Conservation (phyloP, 1,284 basidiomycete genomes). For the Rhodotorula sp. region DNA sequence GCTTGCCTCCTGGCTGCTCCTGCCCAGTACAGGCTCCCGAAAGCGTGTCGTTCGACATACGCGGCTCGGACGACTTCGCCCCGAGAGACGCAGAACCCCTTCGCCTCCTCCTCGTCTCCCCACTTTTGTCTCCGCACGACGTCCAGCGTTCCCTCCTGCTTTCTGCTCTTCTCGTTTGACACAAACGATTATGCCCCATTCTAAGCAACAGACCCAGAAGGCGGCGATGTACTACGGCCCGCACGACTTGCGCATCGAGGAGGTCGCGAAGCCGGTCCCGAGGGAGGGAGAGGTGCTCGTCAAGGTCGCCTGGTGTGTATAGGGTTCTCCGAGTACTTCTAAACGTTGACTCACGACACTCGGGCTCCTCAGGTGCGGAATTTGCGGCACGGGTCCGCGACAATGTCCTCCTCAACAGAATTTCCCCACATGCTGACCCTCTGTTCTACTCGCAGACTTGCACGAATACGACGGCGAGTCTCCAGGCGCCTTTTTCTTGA, state of each 20-base stretch:
- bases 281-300: constrained; percentile 45
- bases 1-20: no score
- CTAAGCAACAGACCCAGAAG: constrained; percentile 8
- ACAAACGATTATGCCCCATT: not conserved
- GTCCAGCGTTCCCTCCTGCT: no score
- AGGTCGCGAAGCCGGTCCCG: constrained; percentile 44
- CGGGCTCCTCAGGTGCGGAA: not conserved
- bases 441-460: constrained; percentile 37
- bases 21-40: no score
- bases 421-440: not conserved
- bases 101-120: no score
- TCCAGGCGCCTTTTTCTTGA: fast-evolving
- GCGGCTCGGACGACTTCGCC: no score
- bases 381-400: constrained; percentile 30
- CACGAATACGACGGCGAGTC: constrained; percentile 42
- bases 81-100: no score
- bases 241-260: constrained; percentile 47
- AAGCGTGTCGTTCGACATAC: no score
- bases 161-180: no score
- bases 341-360: not conserved
- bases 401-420: no score
- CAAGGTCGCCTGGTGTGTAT: constrained; percentile 44
- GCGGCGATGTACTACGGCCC: constrained; percentile 48
- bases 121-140: no score
- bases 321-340: not conserved